Evolutionary conservation across 192 early-diverging fungal genomes (phyloP).

Genomic region (Lobosporangium transversale): DNA sequence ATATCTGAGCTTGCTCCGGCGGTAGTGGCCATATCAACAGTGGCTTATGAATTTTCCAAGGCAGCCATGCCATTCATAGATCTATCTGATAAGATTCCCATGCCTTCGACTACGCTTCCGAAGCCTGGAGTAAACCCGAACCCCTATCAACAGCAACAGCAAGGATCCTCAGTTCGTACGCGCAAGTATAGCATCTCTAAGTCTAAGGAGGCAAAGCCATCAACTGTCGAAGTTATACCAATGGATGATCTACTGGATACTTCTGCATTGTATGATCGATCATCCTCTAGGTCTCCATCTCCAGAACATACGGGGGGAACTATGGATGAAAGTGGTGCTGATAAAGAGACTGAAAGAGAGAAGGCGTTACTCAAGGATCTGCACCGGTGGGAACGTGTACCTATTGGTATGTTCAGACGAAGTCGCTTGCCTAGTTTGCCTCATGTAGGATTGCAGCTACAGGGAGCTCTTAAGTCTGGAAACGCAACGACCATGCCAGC

Average conservation of each 20-base stretch:
- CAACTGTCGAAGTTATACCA: conserved; percentile 25
- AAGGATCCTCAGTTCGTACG: too few relatives aligned
- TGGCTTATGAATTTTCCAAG: conserved; percentile 27
- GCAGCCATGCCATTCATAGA: conserved; percentile 34
- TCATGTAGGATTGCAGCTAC: conserved; percentile 41
- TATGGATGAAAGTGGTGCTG: conserved; percentile 8
- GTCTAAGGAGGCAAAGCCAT: conserved; percentile 39
- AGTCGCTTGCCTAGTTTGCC: conserved; percentile 49
- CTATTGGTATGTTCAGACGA: conserved; percentile 61
- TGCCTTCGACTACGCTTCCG: conserved; percentile 12
- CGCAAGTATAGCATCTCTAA: conserved; percentile 20
- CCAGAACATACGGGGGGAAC: conserved; percentile 36
- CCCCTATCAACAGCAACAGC: too few relatives aligned
- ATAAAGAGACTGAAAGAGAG: too few relatives aligned
- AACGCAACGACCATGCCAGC: conserved; percentile 52
- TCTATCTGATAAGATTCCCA: conserved; percentile 15
- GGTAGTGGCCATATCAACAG: neutral
- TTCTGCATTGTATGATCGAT: conserved; percentile 56
- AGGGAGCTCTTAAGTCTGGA: conserved; percentile 45
- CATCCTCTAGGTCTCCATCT: conserved; percentile 55
- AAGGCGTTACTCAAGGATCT: conserved; percentile 50
- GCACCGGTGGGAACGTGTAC: conserved; percentile 62
- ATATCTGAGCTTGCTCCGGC: too few relatives aligned
- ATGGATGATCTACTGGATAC: conserved; percentile 66
- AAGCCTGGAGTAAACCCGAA: too few relatives aligned